Base-by-base conservation (phyloP, 2,329 filamentous ascomycete genomes). In the Tolypocladium sp. region DNA sequence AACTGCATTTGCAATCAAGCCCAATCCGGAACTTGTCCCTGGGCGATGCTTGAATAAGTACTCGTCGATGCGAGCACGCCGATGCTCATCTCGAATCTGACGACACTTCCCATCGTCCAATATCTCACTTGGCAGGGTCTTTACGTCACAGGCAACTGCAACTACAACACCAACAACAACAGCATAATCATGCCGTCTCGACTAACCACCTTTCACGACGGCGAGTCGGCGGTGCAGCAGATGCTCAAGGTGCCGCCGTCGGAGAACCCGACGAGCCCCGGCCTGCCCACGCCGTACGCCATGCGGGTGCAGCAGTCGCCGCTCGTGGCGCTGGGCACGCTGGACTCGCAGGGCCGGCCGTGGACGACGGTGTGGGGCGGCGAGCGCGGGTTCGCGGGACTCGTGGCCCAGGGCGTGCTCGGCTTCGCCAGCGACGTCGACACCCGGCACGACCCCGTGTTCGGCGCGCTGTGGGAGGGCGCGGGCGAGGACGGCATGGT, bases 291-390 rank as follows among this genome's bases (percentile, higher is more conserved):
- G 6, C 78, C 83, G 20, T 86, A 87, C 27, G 83, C 78, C 1
- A 75, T 79, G 62, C 81, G 89, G 62, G 78, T 92, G 3, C 77
- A 81, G 56, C 74, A 74, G 20, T 86, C 84, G 0, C 85, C 89
- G 1, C 77, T 94, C 9, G 76, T 94, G 17, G 90, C 89, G 0
- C 73, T 95, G 22, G 91, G 91, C 1, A 83, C 89, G 0, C 73
- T 92, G 1, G 90, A 94, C 67, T 71, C 74, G 2, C 67, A 84
- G 25, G 81, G 81, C 2, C 76, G 83, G 25, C 90, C 89, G 1
- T 95, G 91, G 91, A 88, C 87, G 20, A 88, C 88, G 0, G 63
- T 95, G 9, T 89, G 88, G 84, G 90, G 90, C n/a, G 91, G 91
- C 20, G 77, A 86, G 60, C 72, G 81, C 1, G 89, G 88, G 0